phyloP scores from a whole-genome alignment of 2,329 filamentous ascomycete species.

The Akanthomyces lecanii region DNA sequence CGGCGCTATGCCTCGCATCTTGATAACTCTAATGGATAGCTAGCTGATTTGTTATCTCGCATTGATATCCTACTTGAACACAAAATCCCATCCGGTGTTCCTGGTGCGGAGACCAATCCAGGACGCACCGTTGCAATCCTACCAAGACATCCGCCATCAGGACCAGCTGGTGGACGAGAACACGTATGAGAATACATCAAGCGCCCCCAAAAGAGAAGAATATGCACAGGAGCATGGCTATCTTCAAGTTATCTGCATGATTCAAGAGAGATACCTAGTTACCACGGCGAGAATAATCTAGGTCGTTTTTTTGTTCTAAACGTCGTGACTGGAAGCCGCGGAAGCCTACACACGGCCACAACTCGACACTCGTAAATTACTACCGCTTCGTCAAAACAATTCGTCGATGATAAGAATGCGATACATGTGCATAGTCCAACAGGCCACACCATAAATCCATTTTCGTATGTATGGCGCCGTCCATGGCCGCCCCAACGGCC shows the following conservation, averaged over 20 bases:
- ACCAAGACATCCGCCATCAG: not conserved
- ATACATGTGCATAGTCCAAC: not conserved
- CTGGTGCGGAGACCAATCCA: not conserved
- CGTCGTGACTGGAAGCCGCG: not conserved
- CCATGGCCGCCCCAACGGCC: not conserved
- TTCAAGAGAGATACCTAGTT: not conserved
- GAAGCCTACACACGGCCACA: not conserved
- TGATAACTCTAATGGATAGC: not conserved
- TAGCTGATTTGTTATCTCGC: not conserved
- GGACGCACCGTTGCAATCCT: not conserved
- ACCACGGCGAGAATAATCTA: not conserved
- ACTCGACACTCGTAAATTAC: not conserved
- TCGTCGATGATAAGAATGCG: not conserved
- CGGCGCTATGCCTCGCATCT: not conserved
- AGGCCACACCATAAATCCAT: too few relatives aligned
- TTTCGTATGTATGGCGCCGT: too few relatives aligned
- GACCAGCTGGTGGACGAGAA: not conserved
- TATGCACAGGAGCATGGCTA: not conserved
- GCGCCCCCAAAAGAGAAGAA: not conserved
- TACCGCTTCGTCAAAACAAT: not conserved
- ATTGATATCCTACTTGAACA: not conserved
- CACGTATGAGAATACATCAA: not conserved
- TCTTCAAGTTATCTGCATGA: not conserved
- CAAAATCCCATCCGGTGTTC: not conserved
- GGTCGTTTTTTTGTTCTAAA: not conserved